These are phyloP conservation scores for Sclerotinia trifoliorum DNA, from an alignment of 2,329 filamentous ascomycete species.

Conservation along the genomic window DNA sequence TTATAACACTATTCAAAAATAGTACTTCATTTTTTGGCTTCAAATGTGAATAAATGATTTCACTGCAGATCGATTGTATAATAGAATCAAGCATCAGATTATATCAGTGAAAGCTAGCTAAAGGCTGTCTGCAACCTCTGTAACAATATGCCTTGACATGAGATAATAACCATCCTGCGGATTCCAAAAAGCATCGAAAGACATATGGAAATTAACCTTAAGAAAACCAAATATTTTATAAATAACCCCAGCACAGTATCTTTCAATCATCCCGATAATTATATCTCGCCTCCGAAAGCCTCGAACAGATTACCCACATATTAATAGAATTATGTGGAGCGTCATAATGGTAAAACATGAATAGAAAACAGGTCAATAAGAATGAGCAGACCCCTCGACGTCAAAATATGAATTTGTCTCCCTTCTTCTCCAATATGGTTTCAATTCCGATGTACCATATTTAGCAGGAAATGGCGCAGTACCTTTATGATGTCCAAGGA, in stretches of 20 bases:
- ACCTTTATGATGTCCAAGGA: not conserved
- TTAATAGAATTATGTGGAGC: too few species aligned
- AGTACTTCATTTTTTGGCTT: too few species aligned
- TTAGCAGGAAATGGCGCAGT: not conserved
- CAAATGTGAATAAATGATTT: too few species aligned
- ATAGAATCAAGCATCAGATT: not conserved
- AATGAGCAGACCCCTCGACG: too few species aligned
- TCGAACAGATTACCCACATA: too few species aligned
- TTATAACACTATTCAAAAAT: too few species aligned
- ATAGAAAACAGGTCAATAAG: too few species aligned
- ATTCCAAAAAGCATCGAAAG: not conserved
- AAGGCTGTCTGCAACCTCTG: not conserved
- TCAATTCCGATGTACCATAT: not conserved
- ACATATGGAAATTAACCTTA: not conserved
- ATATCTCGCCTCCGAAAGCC: not conserved
- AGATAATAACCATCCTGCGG: not conserved
- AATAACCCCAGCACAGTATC: too few species aligned
- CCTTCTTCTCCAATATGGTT: accelerated
- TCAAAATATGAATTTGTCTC: too few species aligned
- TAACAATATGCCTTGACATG: not conserved
- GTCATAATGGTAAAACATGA: too few species aligned
- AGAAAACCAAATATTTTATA: not conserved
- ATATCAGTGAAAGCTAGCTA: not conserved
- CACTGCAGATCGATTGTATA: too few species aligned
- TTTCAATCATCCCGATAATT: not conserved